Conservation (phyloP, 345 rosid genomes). For the Lumnitzera littorea region DNA sequence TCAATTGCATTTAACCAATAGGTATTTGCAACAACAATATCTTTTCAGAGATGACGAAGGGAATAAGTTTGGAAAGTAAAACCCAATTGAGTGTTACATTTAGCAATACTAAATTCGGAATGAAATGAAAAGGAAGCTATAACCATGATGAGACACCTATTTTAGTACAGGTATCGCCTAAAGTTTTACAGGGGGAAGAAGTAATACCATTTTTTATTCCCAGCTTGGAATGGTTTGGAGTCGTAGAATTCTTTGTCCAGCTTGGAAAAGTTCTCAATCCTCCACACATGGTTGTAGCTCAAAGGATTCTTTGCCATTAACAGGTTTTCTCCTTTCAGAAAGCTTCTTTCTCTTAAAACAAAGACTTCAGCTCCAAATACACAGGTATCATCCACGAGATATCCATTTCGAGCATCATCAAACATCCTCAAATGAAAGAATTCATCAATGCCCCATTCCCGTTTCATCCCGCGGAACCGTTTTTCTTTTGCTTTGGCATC, state of each 20-base stretch:
- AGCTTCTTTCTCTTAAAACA: slow-evolving; percentile 24
- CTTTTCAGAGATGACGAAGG: no score
- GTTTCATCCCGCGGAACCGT: slow-evolving; percentile 27
- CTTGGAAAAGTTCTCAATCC: slow-evolving; percentile 25
- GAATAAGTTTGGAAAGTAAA: no score
- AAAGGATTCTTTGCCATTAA: slow-evolving; percentile 15
- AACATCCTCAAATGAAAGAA: slow-evolving; percentile 17
- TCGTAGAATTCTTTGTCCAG: slow-evolving; percentile 6
- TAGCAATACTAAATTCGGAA: not conserved
- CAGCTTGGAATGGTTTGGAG: slow-evolving; percentile 17
- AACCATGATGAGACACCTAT: not conserved
- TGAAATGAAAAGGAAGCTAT: no score
- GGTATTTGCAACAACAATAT: no score
- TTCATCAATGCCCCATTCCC: slow-evolving; percentile 36
- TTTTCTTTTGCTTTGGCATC: slow-evolving; percentile 26
- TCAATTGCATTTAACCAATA: no score
- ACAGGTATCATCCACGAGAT: slow-evolving; percentile 28
- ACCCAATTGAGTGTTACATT: no score
- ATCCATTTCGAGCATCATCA: slow-evolving; percentile 23
- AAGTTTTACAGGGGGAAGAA: not conserved
- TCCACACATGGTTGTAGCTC: slow-evolving; percentile 22
- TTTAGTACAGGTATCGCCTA: not conserved
- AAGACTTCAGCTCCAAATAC: slow-evolving; percentile 39
- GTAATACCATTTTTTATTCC: slow-evolving; percentile 32
- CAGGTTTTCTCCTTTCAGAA: slow-evolving; percentile 28